Evolutionary conservation across 257 asterid species (phyloP).

Genomic region (Haberlea rhodopensis): DNA sequence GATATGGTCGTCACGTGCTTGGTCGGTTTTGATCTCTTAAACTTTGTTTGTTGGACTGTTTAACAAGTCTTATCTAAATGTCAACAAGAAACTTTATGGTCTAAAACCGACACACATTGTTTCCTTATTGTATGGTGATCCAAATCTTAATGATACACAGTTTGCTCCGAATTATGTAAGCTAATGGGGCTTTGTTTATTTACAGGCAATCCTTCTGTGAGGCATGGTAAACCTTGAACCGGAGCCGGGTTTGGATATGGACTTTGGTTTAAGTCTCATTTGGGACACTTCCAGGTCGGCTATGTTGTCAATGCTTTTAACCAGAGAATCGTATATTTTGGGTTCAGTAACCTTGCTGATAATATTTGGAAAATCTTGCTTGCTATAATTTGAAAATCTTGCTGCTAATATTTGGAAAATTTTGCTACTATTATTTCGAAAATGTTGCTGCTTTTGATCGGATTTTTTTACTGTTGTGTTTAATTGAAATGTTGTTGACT

Average conservation of each 20-base stretch:
- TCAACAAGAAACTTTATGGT: background rate
- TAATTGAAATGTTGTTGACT: too few species aligned
- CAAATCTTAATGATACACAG: too few species aligned
- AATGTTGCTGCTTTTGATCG: too few species aligned
- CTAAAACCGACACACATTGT: background rate
- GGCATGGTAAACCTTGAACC: too few species aligned
- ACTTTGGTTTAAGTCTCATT: slow-evolving; percentile 67
- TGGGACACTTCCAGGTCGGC: slow-evolving; percentile 85
- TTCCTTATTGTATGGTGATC: background rate
- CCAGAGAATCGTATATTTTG: slow-evolving; percentile 75
- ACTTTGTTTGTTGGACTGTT: background rate
- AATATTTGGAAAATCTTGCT: too few species aligned
- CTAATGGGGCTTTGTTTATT: too few species aligned
- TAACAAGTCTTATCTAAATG: background rate
- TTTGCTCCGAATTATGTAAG: background rate
- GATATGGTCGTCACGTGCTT: slow-evolving; percentile 90
- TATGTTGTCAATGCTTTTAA: slow-evolving; percentile 67
- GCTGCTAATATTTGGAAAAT: too few species aligned
- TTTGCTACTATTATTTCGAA: too few species aligned
- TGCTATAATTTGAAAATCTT: too few species aligned
- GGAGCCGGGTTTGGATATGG: too few species aligned
- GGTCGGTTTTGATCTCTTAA: slow-evolving; percentile 47
- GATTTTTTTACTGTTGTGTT: too few species aligned
- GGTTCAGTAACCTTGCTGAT: slow-evolving; percentile 71
- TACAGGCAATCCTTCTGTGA: too few species aligned